Base-by-base conservation (phyloP, 192 early-diverging fungal genomes). In the Coemansia asiatica region DNA sequence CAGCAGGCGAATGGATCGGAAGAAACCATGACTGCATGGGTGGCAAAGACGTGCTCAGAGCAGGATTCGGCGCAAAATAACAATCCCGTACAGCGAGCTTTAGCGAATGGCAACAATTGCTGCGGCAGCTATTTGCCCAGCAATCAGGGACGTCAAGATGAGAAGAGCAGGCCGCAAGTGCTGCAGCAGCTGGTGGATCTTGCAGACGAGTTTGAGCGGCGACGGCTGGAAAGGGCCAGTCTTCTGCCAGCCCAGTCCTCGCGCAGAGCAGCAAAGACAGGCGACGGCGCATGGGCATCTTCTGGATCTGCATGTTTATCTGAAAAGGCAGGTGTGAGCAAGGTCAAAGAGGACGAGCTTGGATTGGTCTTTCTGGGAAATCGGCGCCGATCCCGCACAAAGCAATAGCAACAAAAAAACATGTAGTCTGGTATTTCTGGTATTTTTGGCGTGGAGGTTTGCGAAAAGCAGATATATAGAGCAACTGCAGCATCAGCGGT, bases 321-420 rank as follows among this genome's bases (percentile, higher is more conserved):
- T 51, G 50, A 13, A 22, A 44, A 44, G 27, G 12, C 54, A 23
- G 12, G 19, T 21, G 19, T 23, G 8, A 22, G 33, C 19, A 29
- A 6, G 18, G 31, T 58, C 46, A 31, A 38, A 23, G 68, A 76
- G 51, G 74, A 76, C 23, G 74, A 76, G 44, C 61, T 76, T 26
- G 74, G 61, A 16, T 49, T 76, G 16, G 16, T 76, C 56, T 61
- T 76, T 46, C 63, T 64, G 28, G 60, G 50, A 26, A 44, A 44
- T 44, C 50, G 66, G n/a, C 46, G 64, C 27, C 70, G 70, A 66
- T 69, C 68, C 19, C 61, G 53, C 31, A 16, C 33, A 25, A 33
- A 40, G 35, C 58, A 60, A 23, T 23, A 38, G 33, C 16, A n/a
- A 60, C 31, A 33, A 33, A 8, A 3, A 33, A n/a, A n/a, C n/a